Percentiles rank a stretch among this genome's conserved stretches.
phyloP scores from a whole-genome alignment of 2,329 filamentous ascomycete genomes.

The Neocucurbitaria cava region DNA sequence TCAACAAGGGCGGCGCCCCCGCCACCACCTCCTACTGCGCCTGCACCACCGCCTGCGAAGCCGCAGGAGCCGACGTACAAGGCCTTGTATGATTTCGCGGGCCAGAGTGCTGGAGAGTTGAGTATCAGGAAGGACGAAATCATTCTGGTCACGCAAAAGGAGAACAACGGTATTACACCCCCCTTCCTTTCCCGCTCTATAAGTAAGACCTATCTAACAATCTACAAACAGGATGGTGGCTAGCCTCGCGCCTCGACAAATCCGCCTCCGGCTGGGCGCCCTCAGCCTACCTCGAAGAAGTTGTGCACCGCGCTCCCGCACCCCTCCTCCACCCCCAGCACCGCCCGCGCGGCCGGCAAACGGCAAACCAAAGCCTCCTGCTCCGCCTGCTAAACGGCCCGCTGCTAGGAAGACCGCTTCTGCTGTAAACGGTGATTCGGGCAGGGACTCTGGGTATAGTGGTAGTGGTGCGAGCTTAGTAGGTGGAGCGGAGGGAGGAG shows the following conservation, averaged over 20 bases:
- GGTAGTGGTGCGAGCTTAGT: slow-evolving; percentile 48
- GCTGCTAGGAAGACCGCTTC: slow-evolving; percentile 75
- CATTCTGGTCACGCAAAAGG: slow-evolving; percentile 90
- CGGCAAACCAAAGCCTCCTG: slow-evolving; percentile 74
- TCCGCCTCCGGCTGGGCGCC: slow-evolving; percentile 91
- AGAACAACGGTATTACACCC: slow-evolving; percentile 83
- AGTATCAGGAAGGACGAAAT: slow-evolving; percentile 80
- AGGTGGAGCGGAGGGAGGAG: slow-evolving; percentile 40
- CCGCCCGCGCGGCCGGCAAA: slow-evolving; percentile 67
- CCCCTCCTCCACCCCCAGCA: slow-evolving; percentile 58
- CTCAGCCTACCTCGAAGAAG: slow-evolving; percentile 90
- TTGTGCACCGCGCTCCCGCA: slow-evolving; percentile 61
- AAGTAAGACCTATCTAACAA: slow-evolving; percentile 24
- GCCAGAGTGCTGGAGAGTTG: slow-evolving; percentile 84
- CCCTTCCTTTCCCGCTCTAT: neutral
- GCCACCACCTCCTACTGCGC: slow-evolving; percentile 68
- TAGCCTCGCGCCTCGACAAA: slow-evolving; percentile 75
- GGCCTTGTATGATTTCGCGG: slow-evolving; percentile 90
- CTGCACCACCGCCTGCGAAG: slow-evolving; percentile 65
- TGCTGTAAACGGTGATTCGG: slow-evolving; percentile 60
- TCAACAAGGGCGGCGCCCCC: slow-evolving; percentile 54
- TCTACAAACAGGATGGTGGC: slow-evolving; percentile 81
- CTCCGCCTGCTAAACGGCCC: slow-evolving; percentile 82
- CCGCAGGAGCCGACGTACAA: slow-evolving; percentile 80
- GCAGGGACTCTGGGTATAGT: slow-evolving; percentile 69